Percentiles rank a stretch among this genome's conserved stretches.
Evolutionary conservation across 2,329 filamentous ascomycete genomes (phyloP).

Genomic region (Ophiostoma sp.): DNA sequence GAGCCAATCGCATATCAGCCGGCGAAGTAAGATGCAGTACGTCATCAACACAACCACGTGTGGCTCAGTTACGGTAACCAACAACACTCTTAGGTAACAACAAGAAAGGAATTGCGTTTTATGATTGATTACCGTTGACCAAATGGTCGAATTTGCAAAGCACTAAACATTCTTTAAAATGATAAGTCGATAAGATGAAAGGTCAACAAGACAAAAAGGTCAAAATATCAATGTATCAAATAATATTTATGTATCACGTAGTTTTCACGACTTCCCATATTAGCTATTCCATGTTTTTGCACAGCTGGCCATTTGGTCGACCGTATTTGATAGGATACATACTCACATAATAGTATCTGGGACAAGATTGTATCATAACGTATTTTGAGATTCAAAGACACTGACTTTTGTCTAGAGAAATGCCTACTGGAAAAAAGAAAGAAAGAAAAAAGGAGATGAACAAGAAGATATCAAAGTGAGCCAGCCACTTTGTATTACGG

Average conservation of each 20-base stretch:
- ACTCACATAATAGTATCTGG: background rate
- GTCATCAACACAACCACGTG: background rate
- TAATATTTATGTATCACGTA: too few relatives aligned
- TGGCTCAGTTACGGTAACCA: background rate
- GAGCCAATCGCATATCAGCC: slow-evolving; percentile 5
- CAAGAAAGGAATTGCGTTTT: background rate
- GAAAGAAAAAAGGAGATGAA: background rate
- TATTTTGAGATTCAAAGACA: background rate
- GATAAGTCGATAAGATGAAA: too few relatives aligned
- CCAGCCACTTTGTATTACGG: background rate
- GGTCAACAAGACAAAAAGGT: too few relatives aligned
- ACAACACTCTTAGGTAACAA: background rate
- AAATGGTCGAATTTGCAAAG: too few relatives aligned
- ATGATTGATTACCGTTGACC: too few relatives aligned
- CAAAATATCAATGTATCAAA: too few relatives aligned
- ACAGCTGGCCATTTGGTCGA: too few relatives aligned
- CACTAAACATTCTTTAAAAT: too few relatives aligned
- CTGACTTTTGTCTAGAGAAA: background rate
- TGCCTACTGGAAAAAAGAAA: background rate
- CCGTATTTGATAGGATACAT: background rate
- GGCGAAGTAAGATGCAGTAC: background rate
- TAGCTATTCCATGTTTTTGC: too few relatives aligned
- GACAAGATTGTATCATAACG: background rate
- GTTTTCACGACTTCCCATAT: too few relatives aligned
- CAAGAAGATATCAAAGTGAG: background rate